These are phyloP conservation scores for Leishmania tarentolae DNA, from an alignment of 208 protist species.

Conservation along the genomic window DNA sequence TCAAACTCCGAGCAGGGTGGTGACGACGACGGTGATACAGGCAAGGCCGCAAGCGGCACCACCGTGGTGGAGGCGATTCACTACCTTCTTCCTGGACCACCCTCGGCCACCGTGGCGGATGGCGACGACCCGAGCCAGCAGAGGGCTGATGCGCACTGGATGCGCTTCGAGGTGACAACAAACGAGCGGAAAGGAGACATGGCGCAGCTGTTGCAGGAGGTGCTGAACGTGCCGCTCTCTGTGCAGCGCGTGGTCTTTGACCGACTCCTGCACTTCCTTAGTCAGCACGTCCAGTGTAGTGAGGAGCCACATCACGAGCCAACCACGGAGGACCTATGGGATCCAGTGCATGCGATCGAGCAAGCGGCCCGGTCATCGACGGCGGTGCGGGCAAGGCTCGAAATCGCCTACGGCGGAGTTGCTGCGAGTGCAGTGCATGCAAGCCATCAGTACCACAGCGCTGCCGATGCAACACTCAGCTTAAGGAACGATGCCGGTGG, in stretches of 20 bases:
- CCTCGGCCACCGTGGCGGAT: neutral
- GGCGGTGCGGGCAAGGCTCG: slow-evolving; percentile 19
- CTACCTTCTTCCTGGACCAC: slow-evolving; percentile 22
- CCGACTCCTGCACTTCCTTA: slow-evolving; percentile 26
- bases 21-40: neutral
- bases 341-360: slow-evolving; percentile 30
- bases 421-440: slow-evolving; percentile 30
- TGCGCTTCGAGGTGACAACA: slow-evolving; percentile 37
- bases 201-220: slow-evolving; percentile 46
- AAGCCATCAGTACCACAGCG: slow-evolving; percentile 16
- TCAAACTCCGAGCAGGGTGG: slow-evolving; percentile 4
- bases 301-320: neutral
- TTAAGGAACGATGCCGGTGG: slow-evolving; percentile 11
- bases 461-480: slow-evolving; percentile 7
- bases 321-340: slow-evolving; percentile 17
- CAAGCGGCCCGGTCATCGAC: slow-evolving; percentile 21
- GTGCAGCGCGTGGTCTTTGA: slow-evolving; percentile 26
- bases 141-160: slow-evolving; percentile 21
- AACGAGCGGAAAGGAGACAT: slow-evolving; percentile 34
- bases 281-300: slow-evolving; percentile 6
- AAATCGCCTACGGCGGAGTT: slow-evolving; percentile 30
- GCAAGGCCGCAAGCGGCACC: neutral
- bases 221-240: slow-evolving; percentile 30
- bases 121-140: neutral
- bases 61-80: slow-evolving; percentile 25